Base-by-base conservation (phyloP, 192 early-diverging fungal species). In the Fimicolochytrium jonesii region DNA sequence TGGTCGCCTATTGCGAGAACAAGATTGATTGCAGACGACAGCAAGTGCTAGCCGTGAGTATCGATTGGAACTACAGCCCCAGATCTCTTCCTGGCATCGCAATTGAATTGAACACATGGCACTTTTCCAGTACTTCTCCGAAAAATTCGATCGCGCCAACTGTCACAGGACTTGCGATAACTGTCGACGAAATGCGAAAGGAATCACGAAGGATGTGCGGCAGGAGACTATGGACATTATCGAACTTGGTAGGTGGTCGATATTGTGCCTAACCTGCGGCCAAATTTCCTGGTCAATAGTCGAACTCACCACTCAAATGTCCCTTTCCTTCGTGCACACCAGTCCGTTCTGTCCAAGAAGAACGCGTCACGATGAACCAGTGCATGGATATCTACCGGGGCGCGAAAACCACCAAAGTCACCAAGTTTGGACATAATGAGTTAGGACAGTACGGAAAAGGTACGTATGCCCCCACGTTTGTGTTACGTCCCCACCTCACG, bases 161-260 rank as follows among this genome's bases (percentile, higher is more conserved):
- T 98, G 95, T 73, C 56, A 78, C 48, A 72, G 80, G 33, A 90
- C 88, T 0, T 98, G 95, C 61, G 95, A 98, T 68, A 94, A 94
- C 73, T 98, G 95, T 69, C 61, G 74, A 26, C 61, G 52, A n/a
- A 57, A 65, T 29, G 31, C 35, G 1, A 47, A 48, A 18, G 43
- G 54, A n/a, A 52, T 70, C 22, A 56, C 56, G 9, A 66, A 75
- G 29, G 83, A 91, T 61, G 35, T 89, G 30, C 86, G 82, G 9
- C 61, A 68, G 0, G 78, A 83, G 31, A 76, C 80, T 2, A 62
- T 66, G 31, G 59, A 64, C 37, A 67, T 87, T n/a, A 67, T 87
- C 32, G 46, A 61, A 29, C 53, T 90, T 3, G 79, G 88, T 52
- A 59, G 61, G 67, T 46, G 37, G n/a, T n/a, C n/a, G n/a, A 0